Conservation (phyloP, 345 rosid genomes). For the Linum trigynum region DNA sequence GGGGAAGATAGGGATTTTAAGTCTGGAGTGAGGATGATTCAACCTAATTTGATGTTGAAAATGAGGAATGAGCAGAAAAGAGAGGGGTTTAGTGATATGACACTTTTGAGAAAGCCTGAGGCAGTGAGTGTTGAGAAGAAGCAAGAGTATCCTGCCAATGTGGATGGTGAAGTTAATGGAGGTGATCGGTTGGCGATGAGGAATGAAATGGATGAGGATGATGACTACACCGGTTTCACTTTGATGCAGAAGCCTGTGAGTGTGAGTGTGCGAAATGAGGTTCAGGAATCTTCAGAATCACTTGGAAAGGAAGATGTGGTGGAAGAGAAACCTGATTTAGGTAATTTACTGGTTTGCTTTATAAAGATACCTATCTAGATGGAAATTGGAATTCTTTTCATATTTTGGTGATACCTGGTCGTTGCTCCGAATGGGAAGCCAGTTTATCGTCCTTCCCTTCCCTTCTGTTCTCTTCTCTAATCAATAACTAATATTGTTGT, state of each 20-base stretch:
- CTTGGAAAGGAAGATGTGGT: constrained; percentile 13
- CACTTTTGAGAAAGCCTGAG: constrained; percentile 58
- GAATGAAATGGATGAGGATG: constrained; percentile 19
- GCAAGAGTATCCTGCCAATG: constrained; percentile 17
- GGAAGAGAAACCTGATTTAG: constrained; percentile 14
- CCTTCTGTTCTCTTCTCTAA: not conserved
- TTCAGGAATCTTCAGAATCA: constrained; percentile 16
- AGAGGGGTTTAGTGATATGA: constrained; percentile 73
- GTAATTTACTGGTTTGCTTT: constrained; percentile 22
- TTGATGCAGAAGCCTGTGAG: constrained; percentile 43
- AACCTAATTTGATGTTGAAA: constrained; percentile 56
- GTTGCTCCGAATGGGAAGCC: not conserved
- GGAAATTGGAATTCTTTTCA: not conserved
- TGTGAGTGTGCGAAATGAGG: not conserved
- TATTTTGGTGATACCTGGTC: not conserved
- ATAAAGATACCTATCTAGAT: not conserved
- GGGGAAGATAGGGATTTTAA: constrained; percentile 37
- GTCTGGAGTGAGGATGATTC: constrained; percentile 41
- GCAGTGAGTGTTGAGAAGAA: constrained; percentile 20
- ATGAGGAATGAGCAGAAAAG: constrained; percentile 42
- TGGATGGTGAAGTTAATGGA: constrained; percentile 7
- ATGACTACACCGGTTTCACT: constrained; percentile 33
- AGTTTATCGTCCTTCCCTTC: not conserved
- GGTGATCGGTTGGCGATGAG: constrained; percentile 11
- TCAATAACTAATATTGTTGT: too few relatives aligned